Percentiles rank a stretch among this genome's conserved stretches.
phyloP scores from a whole-genome alignment of 192 early-diverging fungal genomes.

The Tieghemiomyces parasiticus region DNA sequence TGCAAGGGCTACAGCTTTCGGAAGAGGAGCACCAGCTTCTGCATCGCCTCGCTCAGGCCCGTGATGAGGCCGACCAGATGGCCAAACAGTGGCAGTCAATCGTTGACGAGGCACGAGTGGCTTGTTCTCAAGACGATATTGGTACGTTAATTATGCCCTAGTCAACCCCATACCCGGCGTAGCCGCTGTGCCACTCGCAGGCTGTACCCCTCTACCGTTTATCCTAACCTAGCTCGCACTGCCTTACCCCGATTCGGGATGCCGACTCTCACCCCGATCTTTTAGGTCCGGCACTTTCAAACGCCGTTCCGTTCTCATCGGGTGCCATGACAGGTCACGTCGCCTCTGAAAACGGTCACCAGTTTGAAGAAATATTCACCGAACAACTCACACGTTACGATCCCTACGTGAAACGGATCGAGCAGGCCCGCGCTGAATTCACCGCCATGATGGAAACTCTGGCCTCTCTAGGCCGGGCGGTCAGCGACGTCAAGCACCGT shows the following conservation, averaged over 20 bases:
- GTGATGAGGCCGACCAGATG: not conserved
- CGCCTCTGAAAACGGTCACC: not conserved
- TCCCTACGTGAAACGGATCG: not conserved
- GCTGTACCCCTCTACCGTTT: not conserved
- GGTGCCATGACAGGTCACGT: not conserved
- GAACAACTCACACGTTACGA: not conserved
- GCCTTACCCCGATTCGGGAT: not conserved
- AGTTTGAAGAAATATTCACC: not conserved
- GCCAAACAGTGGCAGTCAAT: not conserved
- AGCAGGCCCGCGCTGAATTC: not conserved
- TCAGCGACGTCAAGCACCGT: not conserved
- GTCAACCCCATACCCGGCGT: not conserved
- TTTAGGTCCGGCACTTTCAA: not conserved
- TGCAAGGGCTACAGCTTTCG: not conserved
- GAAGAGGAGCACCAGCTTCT: not conserved
- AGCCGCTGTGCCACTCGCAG: not conserved
- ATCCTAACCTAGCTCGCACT: not conserved
- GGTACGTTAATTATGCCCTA: too few species aligned
- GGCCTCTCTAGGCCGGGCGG: not conserved
- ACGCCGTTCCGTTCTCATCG: not conserved
- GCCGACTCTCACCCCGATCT: not conserved
- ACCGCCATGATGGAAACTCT: not conserved
- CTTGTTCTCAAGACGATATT: constrained; percentile 2
- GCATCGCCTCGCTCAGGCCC: not conserved
- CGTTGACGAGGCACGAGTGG: not conserved